These are phyloP conservation scores for Phaeoacremonium minimum DNA, from an alignment of 2,329 filamentous ascomycete species.

Conservation along the genomic window DNA sequence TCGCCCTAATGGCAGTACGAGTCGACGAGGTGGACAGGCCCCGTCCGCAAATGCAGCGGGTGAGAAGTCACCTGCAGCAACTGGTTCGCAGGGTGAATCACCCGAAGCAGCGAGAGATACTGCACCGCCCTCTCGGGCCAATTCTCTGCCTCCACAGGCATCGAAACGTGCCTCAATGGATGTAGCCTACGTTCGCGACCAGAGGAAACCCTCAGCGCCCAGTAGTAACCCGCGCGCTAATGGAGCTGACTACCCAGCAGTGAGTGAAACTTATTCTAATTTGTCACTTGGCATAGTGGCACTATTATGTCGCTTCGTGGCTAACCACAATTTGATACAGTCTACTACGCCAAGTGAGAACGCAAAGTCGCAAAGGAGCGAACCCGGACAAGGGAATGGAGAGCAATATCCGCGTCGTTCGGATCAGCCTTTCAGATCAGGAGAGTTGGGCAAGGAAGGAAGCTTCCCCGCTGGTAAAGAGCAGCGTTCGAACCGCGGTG, in stretches of 20 bases:
- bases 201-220: slow-evolving; percentile 37
- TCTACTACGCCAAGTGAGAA: too few species aligned
- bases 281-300: too few species aligned
- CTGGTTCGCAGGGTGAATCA: slow-evolving; percentile 10
- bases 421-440: too few species aligned
- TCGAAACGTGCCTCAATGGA: slow-evolving; percentile 43
- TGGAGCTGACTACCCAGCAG: slow-evolving; percentile 23
- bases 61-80: slow-evolving; percentile 20
- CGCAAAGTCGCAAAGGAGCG: too few species aligned
- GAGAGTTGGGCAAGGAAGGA: too few species aligned
- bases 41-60: slow-evolving; percentile 10
- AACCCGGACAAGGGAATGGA: too few species aligned
- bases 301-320: too few species aligned
- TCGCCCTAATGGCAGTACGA: slow-evolving; percentile 33
- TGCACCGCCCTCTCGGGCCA: slow-evolving; percentile 25
- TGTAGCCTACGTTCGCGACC: slow-evolving; percentile 31
- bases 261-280: too few species aligned
- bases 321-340: too few species aligned
- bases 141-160: slow-evolving; percentile 26
- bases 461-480: too few species aligned
- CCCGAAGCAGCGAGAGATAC: slow-evolving; percentile 17
- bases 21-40: slow-evolving; percentile 17
- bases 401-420: too few species aligned
- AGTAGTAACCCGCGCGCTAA: slow-evolving; percentile 37
- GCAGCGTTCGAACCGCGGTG: too few species aligned